Evolutionary conservation across 345 rosid species (phyloP), one percentile per base, ranked within the genome.

Genomic region (Brassica nigra): DNA sequence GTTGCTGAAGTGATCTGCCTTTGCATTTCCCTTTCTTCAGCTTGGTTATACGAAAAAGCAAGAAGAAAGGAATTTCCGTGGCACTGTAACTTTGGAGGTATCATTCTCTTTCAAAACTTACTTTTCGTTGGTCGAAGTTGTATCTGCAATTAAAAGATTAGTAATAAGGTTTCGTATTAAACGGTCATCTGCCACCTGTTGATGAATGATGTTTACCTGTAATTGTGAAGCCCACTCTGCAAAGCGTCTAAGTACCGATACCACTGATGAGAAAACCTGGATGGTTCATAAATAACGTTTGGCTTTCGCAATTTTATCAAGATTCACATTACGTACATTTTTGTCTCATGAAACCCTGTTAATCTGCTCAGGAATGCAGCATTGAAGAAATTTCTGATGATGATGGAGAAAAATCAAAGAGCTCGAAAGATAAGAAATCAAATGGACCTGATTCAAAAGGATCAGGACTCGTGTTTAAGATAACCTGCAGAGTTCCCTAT

Each of bases 21-120:
- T 52, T n/a, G 58, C 54, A 9, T 68, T 70, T 58, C 16, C 81
- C 84, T 16, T 83, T 49, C 42, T 82, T 78, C 87, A 95, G 99
- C 93, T 95, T 65, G 98, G 99, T 64, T 95, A 95, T 83, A 93
- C 99, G 36, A 91, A 89, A 84, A 95, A 91, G 86, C 92, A 89
- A 86, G 99, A 95, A 84, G 99, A 95, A 78, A 88, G 90, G 72
- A 92, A 88, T 73, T 95, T 95, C 72, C 97, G 95, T n/a, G 99
- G 99, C 78, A 97, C 94, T 76, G 85, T 95, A 70, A 85, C 88
- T 62, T 88, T 95, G 87, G 99, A 95, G 99, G 99, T 95, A 87
- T 57, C 61, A 3, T 47, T 59, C 47, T 70, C 79, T 62, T 18
- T 8, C 58, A 52, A 49, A 14, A 49, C 55, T 49, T 18, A 18